Evolutionary conservation across 495 filamentous ascomycete species (phyloP), one percentile per base, ranked within the genome.

Genomic region (Friedmanniomyces simplex): DNA sequence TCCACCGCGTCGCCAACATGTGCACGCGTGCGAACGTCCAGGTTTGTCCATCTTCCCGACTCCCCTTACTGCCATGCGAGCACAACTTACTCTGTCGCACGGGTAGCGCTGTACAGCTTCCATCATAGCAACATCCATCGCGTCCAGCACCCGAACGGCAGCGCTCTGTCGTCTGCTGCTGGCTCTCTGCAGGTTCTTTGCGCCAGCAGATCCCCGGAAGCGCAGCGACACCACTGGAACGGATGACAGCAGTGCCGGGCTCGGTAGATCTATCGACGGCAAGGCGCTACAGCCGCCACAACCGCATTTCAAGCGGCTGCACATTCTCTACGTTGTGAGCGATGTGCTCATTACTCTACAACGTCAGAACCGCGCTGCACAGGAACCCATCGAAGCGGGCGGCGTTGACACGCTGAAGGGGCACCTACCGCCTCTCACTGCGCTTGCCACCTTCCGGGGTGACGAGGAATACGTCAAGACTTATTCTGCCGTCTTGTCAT

Each of bases 271-370:
- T 41, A 22, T 54, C 28, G 30, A 50, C n/a, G 58, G 58, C 28
- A 60, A 51, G 24, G 32, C 55, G 26, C 51, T 55, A 43, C 51
- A 60, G 34, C 58, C 58, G 2, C 58, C 58, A 25, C 39, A 60
- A 28, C 51, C 58, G 21, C 22, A 24, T 21, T 55, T 49, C 42
- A 60, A 55, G 32, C 58, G 58, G 5, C 51, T 60, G 11, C 58
- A 60, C 28, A 13, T 60, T 16, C 52, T 60, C 12, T 60, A 55
- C 30, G 14, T 60, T 20, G 51, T 60, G 8, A 54, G 52, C 46
- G 52, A 60, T 46, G 52, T 51, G 2, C 50, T 60, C 18, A 22
- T 26, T 1, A 12, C 25, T 8, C 2, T 36, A n/a, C 43, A 50
- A 25, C 12, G 46, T 24, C 21, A 8, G 11, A 3, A 20, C 41